Evolutionary conservation across 2,329 filamentous ascomycete species (phyloP), one percentile per base, ranked within the genome.

Genomic region (Cladosporium colombiae): DNA sequence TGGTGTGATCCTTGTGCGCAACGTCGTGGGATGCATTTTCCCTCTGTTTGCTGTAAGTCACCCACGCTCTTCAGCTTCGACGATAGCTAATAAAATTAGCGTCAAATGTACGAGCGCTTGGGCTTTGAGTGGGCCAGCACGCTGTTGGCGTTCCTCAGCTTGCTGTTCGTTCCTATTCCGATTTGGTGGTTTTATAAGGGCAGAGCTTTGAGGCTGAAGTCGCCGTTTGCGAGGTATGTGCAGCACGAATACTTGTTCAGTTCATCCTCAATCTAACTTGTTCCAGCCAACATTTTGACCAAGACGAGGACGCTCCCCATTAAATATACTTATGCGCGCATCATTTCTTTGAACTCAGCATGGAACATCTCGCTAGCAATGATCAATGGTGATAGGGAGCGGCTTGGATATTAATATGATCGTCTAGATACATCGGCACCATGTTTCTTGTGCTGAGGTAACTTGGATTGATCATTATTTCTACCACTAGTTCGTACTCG

Each of bases 101-200:
- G 61, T 21, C 61, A 63, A 55, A 63, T 63, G 62, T 65, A 58
- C 33, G 62, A 65, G 27, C 29, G 62, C 5, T 67, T 84, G 3
- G 81, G 81, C 0, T 82, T 81, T 56, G 72, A 78, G 2, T 83
- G 80, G 81, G 81, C 81, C 1, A 80, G 79, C 62, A 78, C 74
- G 33, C 65, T 83, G 40, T 68, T 83, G 18, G 81, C 76, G 0
- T 80, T 82, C 25, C 56, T 81, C 1, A 79, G 77, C 3, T 65
- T 83, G 44, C 69, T 69, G 1, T 72, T 83, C 27, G 62, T 53
- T 27, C 62, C 62, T 1, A 65, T 65, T 18, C 62, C 62, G 8
- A 58, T 65, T 29, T 63, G 61, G 61, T 63, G 61, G 61, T 63
- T 63, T 25, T 63, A 63, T 35, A 63, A 63, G 25, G 61, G 61